Base-by-base conservation (phyloP, 2,329 filamentous ascomycete genomes). In the Beauveria rudraprayagi region DNA sequence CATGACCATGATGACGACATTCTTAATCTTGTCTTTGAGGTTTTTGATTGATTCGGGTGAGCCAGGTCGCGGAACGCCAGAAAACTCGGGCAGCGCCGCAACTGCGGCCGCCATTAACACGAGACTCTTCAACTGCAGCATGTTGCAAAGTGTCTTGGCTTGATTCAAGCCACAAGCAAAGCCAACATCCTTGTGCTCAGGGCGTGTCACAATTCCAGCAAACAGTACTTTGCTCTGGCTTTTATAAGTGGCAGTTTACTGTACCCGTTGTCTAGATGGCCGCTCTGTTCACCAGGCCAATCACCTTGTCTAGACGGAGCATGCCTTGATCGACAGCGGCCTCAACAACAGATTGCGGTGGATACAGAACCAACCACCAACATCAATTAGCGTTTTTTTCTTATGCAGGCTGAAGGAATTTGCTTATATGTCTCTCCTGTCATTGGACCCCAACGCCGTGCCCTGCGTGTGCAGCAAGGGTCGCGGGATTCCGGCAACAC, bases 1-100 rank as follows among this genome's bases (percentile, higher is more conserved):
- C 71, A 77, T 72, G 10, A 78, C 76, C 19, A 80, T 68, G 28
- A 79, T 73, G 52, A 80, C 77, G 6, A 78, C 76, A 64, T 77
- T 77, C 68, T 79, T 79, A 68, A 80, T 80, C 61, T 75, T 76
- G 43, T 64, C 67, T 60, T 70, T 72, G 66, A 70, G 62, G 61
- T 66, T 67, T 19, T 60, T 46, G 59, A 69, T 64, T 10, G 67
- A 67, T 28, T 60, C 60, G 7, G 58, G 41, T 10, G 64, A 66
- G 24, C 63, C 61, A 9, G 55, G 40, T 9, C 17, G 58, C 26
- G 19, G 41, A 34, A 30, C 16, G 11, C 50, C 51, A 3, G 41
- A 14, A 6, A 34, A 37, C 1, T 40, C 30, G 3, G 51, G 44
- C 14, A 44, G 51, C 5, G 58, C 58, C 14, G 28, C 22, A 9